Percentiles rank a stretch among this genome's conserved stretches.
Conservation (phyloP, 768 basidiomycete species). For the Suillus spraguei region DNA sequence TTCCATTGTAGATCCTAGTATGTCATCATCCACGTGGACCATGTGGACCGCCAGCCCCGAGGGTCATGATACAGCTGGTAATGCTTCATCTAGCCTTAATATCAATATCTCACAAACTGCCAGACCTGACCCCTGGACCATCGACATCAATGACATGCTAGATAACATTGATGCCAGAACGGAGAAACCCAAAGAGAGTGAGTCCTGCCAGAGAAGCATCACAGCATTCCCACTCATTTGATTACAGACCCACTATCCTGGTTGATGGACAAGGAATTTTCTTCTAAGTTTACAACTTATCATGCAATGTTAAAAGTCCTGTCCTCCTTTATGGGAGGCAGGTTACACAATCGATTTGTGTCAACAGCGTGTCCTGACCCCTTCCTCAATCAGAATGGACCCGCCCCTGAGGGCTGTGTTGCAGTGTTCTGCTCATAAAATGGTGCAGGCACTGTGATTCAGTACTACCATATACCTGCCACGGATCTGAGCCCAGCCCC, state of each 20-base stretch:
- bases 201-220: not conserved
- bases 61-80: not conserved
- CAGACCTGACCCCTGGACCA: not conserved
- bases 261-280: not conserved
- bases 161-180: rapidly evolving
- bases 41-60: not conserved
- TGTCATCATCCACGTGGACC: not conserved
- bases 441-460: not conserved
- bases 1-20: not conserved
- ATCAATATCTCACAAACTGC: no score
- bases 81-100: not conserved
- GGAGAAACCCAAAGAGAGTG: not conserved
- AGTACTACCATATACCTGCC: not conserved
- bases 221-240: not conserved
- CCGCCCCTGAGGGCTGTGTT: not conserved
- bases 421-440: not conserved
- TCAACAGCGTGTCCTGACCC: not conserved
- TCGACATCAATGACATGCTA: not conserved
- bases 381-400: not conserved
- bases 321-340: not conserved
- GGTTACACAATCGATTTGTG: not conserved
- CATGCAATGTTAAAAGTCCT: not conserved
- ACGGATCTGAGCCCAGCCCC: not conserved
- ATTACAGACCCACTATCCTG: not conserved
- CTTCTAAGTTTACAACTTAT: not conserved